Percentiles rank a stretch among this genome's conserved stretches.
These are phyloP conservation scores for Fomitiporia mediterranea DNA, from an alignment of 1,284 basidiomycete genomes.

Conservation along the genomic window DNA sequence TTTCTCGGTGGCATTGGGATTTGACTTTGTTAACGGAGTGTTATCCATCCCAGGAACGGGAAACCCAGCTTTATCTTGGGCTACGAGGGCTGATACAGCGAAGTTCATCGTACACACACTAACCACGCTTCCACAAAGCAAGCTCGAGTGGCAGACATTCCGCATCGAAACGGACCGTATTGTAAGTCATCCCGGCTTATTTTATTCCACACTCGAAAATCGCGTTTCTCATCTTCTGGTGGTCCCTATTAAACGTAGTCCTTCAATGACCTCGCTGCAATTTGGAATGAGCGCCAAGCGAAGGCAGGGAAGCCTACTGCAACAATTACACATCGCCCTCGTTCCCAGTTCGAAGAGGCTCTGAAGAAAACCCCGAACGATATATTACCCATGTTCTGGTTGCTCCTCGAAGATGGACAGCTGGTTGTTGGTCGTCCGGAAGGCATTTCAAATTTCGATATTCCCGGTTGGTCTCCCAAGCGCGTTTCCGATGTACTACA, in stretches of 20 bases:
- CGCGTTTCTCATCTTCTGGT: neutral
- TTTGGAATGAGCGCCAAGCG: neutral
- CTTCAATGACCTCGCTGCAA: conserved; percentile 7
- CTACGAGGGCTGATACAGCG: conserved; percentile 31
- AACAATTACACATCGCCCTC: conserved; percentile 2
- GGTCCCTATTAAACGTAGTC: neutral
- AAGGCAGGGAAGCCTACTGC: neutral
- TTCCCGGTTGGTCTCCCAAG: conserved; percentile 15
- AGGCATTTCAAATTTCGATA: conserved; percentile 2
- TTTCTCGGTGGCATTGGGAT: conserved; percentile 22
- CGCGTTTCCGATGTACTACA: conserved; percentile 6
- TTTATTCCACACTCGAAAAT: neutral
- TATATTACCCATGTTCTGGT: conserved; percentile 1
- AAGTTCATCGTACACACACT: conserved; percentile 36
- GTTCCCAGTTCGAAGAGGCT: conserved; percentile 2
- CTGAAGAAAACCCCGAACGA: conserved; percentile 11
- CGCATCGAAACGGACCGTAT: conserved; percentile 36
- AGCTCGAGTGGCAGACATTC: conserved; percentile 30
- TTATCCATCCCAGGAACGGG: conserved; percentile 33
- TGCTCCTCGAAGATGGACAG: conserved; percentile 5
- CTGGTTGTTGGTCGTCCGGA: conserved; percentile 8
- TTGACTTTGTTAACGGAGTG: conserved; percentile 28
- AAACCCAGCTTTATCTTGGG: conserved; percentile 28
- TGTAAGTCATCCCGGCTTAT: neutral
- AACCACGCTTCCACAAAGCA: conserved; percentile 27